Conservation (phyloP, 78 protist species). For the Guillardia theta region DNA sequence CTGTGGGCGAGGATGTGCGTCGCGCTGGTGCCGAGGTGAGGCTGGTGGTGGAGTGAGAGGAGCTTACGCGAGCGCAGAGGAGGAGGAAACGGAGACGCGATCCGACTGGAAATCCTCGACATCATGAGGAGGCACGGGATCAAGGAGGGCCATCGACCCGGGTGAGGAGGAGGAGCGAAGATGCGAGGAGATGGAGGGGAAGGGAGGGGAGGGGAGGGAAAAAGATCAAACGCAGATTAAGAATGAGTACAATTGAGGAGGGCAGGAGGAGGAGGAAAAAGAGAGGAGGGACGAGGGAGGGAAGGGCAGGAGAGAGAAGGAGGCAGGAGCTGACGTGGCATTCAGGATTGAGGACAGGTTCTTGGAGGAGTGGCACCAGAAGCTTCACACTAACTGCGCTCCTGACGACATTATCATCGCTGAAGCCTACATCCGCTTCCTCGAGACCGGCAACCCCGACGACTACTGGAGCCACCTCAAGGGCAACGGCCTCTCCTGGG, state of each 20-base stretch:
- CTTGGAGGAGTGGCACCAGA: conserved; percentile 39
- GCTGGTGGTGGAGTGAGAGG: no score
- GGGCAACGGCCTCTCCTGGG: neutral
- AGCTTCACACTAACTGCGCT: conserved; percentile 3
- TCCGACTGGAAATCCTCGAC: conserved; percentile 12
- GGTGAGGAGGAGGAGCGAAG: no score
- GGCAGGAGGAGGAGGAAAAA: no score
- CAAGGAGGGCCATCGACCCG: conserved; percentile 28
- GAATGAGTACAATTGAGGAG: no score
- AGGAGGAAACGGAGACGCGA: conserved; percentile 29
- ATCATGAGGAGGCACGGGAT: conserved; percentile 26
- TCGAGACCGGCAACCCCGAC: neutral
- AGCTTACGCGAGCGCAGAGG: no score
- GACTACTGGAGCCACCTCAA: conserved; percentile 7
- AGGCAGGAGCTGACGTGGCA: no score
- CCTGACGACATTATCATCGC: conserved; percentile 26
- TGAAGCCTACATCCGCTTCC: conserved; percentile 3
- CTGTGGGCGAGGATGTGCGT: neutral
- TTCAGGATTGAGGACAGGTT: conserved; percentile 13
- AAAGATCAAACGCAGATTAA: no score
- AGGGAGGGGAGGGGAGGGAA: no score
- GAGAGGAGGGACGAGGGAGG: no score
- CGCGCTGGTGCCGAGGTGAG: neutral
- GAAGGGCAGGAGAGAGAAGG: no score
- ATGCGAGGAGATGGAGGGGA: no score